These are phyloP conservation scores for Grammothele lineata DNA, from an alignment of 768 basidiomycete genomes.

Conservation along the genomic window DNA sequence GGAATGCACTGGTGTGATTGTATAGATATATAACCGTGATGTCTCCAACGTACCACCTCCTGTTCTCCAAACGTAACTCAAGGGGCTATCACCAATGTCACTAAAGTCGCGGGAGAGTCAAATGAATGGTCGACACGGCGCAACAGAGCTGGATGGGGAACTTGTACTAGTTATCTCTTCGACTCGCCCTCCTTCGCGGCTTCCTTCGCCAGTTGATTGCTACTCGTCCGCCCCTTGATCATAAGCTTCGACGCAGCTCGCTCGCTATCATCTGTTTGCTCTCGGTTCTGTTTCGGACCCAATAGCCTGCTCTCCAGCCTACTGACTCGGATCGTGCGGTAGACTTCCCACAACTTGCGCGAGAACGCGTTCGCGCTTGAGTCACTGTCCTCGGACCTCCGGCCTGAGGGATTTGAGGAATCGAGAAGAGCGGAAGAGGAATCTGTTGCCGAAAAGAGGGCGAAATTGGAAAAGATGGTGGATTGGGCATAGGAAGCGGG, in stretches of 20 bases:
- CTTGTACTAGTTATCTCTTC: conserved; percentile 70
- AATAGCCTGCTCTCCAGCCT: conserved; percentile 65
- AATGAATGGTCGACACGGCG: conserved; percentile 26
- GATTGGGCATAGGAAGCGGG: conserved; percentile 61
- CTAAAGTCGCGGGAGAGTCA: conserved; percentile 7
- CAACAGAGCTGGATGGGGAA: conserved; percentile 81
- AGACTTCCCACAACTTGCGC: conserved; percentile 72
- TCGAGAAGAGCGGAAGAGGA: conserved; percentile 70
- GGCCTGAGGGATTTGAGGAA: conserved; percentile 46
- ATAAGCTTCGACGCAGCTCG: conserved; percentile 35
- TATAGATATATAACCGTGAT: too few species aligned
- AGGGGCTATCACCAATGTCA: too few species aligned
- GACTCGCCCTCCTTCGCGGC: conserved; percentile 49
- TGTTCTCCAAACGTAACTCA: too few species aligned
- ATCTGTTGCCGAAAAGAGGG: conserved; percentile 69
- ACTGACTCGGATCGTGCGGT: conserved; percentile 80
- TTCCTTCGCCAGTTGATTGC: conserved; percentile 23
- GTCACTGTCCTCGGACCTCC: conserved; percentile 35
- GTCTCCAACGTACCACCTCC: too few species aligned
- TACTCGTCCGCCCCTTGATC: conserved; percentile 29
- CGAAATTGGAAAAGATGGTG: conserved; percentile 61
- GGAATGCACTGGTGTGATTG: too few species aligned
- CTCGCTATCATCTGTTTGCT: conserved; percentile 22
- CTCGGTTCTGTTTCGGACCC: conserved; percentile 43
- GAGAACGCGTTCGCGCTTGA: conserved; percentile 63